Conservation (phyloP, 306 rosid species). For the Vigna angularis region DNA sequence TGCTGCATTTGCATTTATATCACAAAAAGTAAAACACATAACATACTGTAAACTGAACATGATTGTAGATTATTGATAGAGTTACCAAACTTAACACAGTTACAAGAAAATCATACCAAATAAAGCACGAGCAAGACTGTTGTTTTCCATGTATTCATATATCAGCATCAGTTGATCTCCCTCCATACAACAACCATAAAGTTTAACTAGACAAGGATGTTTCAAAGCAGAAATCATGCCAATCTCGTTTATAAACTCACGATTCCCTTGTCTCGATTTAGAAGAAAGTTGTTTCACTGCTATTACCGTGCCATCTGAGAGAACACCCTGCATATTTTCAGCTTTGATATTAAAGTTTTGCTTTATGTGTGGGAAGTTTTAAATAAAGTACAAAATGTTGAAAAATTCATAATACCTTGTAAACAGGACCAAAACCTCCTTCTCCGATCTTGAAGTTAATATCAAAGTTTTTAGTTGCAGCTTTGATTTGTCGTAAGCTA, state of each 20-base stretch:
- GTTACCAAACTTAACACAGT: not conserved
- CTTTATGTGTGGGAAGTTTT: not conserved
- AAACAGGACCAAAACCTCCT: conserved; percentile 82
- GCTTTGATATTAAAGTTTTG: not conserved
- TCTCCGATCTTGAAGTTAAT: conserved; percentile 65
- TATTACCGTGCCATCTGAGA: conserved; percentile 59
- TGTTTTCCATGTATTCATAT: conserved; percentile 78
- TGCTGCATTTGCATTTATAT: conserved; percentile 43
- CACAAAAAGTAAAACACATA: conserved; percentile 13
- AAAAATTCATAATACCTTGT: conserved; percentile 56
- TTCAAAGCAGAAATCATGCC: conserved; percentile 74
- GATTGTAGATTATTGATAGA: not conserved
- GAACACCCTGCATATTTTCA: conserved; percentile 60
- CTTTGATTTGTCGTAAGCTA: conserved; percentile 65
- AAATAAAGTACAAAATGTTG: not conserved
- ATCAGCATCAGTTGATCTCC: conserved; percentile 63
- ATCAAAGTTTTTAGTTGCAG: conserved; percentile 70
- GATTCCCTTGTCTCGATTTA: conserved; percentile 75
- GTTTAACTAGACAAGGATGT: conserved; percentile 70
- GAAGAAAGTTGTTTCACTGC: conserved; percentile 78
- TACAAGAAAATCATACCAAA: conserved; percentile 53
- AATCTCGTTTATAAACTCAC: conserved; percentile 69
- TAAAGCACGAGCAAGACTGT: conserved; percentile 65
- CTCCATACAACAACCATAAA: conserved; percentile 72
- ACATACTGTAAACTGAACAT: not conserved